Base-by-base conservation (phyloP, 495 filamentous ascomycete species). In the Articulospora tetracladia region DNA sequence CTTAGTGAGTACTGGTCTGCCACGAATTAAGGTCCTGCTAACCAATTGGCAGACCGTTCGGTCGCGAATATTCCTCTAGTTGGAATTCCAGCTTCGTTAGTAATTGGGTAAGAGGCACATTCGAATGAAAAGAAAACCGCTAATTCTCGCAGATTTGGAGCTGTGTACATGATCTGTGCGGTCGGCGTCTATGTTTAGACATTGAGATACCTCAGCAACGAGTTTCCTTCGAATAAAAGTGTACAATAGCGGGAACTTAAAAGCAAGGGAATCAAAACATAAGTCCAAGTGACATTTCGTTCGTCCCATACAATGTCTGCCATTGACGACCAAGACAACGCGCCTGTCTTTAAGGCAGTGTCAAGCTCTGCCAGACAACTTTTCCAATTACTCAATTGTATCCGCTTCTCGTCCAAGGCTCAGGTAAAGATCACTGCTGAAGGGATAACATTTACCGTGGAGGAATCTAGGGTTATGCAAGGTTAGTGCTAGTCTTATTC, bases 131-230 rank as follows among this genome's bases (percentile, higher is more conserved):
- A 19, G 0, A 23, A 28, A 25, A 10, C 1, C 11, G 17, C 50
- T 69, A 30, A 59, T 4, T 11, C 54, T 57, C 25, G 2, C 70
- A 98, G 94, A 44, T 92, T 97, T 72, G 94, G 95, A 62, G 89
- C 93, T 48, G 92, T 98, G 22, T 96, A 91, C 79, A 93, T 96
- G 86, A 97, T 98, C 71, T 98, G 94, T 74, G 94, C 92, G 23
- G 94, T 92, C 71, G 94, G 94, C 69, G 95, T 98, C 70, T 98
- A 98, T 86, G 94, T 98, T 74, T 98, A 86, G 74, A 74, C 75
- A 77, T 72, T 72, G 76, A 58, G 28, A 15, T 19, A 53, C 26
- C 59, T 41, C 41, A 44, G 25, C 58, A 28, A 58, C 62, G 47
- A 52, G 57, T 68, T 57, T 66, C 53, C 39, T 24, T 55, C 56